Conservation (phyloP, 768 basidiomycete species). For the Tephrocybe rancida region DNA sequence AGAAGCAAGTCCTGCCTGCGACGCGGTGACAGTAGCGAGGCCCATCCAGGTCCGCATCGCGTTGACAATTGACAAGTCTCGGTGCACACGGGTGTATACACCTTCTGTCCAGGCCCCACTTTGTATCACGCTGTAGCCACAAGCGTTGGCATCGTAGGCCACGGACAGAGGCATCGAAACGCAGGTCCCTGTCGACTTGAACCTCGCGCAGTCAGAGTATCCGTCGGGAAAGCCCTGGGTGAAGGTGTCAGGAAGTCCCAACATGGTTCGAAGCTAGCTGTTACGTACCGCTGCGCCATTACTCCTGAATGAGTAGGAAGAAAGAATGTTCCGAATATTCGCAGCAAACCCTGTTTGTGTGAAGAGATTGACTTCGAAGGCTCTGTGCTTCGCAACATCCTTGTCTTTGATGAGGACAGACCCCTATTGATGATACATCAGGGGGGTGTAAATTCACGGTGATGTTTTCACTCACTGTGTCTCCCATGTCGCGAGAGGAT, state of each 20-base stretch:
- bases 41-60: conserved; percentile 10
- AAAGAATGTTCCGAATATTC: conserved; percentile 5
- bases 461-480: neutral
- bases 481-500: conserved; percentile 7
- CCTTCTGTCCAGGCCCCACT: conserved; percentile 2
- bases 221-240: conserved; percentile 9
- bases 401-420: conserved; percentile 9
- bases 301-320: conserved; percentile 7
- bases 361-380: conserved; percentile 10
- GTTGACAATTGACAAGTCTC: conserved; percentile 7
- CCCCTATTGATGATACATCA: neutral
- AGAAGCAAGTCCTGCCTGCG: neutral
- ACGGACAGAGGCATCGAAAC: conserved; percentile 4
- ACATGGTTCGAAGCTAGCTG: neutral
- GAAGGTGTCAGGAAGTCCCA: neutral
- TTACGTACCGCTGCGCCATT: conserved; percentile 7
- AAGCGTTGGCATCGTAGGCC: conserved; percentile 7
- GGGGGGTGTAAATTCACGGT: neutral
- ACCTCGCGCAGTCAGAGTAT: conserved; percentile 1
- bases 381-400: conserved; percentile 3
- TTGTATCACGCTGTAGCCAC: conserved; percentile 5
- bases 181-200: conserved; percentile 3
- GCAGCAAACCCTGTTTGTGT: conserved; percentile 7
- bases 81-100: conserved; percentile 5
- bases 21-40: neutral